These are phyloP conservation scores for Ophiosphaerella herpotricha DNA, from an alignment of 2,329 filamentous ascomycete genomes.

Conservation along the genomic window DNA sequence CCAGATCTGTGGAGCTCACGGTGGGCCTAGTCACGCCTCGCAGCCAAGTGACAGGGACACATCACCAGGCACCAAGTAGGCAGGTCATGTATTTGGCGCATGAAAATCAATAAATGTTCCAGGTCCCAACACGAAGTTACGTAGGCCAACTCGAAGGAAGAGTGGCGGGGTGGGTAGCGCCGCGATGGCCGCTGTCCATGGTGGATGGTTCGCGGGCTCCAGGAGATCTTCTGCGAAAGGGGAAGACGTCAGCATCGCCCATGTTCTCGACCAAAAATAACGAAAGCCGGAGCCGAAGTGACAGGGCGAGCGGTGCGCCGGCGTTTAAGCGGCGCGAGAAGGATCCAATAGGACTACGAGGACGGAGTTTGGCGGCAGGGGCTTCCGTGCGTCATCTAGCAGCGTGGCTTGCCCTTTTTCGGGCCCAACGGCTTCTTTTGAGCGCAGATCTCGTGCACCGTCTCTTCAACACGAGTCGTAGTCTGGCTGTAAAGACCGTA, in stretches of 20 bases:
- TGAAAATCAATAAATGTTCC: not conserved
- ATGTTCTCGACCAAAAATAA: conserved; percentile 5
- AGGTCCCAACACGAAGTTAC: not conserved
- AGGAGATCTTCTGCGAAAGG: conserved; percentile 1
- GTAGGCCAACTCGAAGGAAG: not conserved
- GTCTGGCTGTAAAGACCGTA: not conserved
- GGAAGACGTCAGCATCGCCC: not conserved
- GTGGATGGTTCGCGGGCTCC: not conserved
- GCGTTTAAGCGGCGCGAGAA: conserved; percentile 7
- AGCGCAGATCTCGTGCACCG: not conserved
- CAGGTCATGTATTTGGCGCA: not conserved
- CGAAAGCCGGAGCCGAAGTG: not conserved
- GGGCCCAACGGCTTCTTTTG: conserved; percentile 3
- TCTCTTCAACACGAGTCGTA: not conserved
- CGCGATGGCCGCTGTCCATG: not conserved
- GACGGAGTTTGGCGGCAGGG: conserved; percentile 1
- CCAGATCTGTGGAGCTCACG: not conserved
- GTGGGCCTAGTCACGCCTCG: not conserved
- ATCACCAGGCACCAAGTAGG: not conserved
- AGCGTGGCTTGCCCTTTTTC: conserved; percentile 5
- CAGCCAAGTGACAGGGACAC: not conserved
- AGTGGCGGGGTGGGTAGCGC: not conserved
- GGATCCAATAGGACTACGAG: conserved; percentile 1
- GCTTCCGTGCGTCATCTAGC: conserved; percentile 4
- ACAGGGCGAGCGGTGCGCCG: not conserved